These are phyloP conservation scores for Vigna hirtella DNA, from an alignment of 306 rosid genomes.

Conservation along the genomic window DNA sequence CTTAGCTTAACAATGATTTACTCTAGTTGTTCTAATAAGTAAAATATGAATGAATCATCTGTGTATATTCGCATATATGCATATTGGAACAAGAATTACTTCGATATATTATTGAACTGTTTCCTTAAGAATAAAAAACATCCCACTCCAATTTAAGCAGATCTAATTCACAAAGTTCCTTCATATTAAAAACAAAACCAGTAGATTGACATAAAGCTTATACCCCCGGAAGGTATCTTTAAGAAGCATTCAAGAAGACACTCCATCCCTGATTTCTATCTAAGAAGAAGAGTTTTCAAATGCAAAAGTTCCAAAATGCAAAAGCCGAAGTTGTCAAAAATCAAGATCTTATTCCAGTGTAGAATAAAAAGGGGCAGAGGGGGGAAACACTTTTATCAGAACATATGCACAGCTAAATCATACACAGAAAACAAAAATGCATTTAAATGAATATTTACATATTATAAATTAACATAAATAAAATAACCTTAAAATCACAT, in stretches of 20 bases:
- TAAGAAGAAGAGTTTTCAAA: not conserved
- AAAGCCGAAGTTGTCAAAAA: not conserved
- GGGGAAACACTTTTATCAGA: not conserved
- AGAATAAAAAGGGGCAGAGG: no score
- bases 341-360: no score
- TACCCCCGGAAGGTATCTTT: constrained; percentile 4
- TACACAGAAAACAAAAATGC: no score
- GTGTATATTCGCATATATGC: not conserved
- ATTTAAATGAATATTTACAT: not conserved
- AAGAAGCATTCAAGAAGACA: constrained; percentile 12
- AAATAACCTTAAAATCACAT: not conserved
- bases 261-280: not conserved
- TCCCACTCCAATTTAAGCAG: not conserved
- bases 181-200: not conserved
- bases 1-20: not conserved
- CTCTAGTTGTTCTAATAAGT: not conserved
- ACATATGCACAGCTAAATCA: no score
- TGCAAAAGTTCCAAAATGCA: constrained; percentile 24
- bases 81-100: constrained; percentile 16
- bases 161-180: constrained; percentile 2
- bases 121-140: not conserved
- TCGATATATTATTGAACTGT: constrained; percentile 13
- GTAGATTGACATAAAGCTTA: constrained; percentile 13
- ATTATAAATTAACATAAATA: no score
- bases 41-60: not conserved